Evolutionary conservation across 805 yeast species (phyloP).

Genomic region (Candida ipomoeae): DNA sequence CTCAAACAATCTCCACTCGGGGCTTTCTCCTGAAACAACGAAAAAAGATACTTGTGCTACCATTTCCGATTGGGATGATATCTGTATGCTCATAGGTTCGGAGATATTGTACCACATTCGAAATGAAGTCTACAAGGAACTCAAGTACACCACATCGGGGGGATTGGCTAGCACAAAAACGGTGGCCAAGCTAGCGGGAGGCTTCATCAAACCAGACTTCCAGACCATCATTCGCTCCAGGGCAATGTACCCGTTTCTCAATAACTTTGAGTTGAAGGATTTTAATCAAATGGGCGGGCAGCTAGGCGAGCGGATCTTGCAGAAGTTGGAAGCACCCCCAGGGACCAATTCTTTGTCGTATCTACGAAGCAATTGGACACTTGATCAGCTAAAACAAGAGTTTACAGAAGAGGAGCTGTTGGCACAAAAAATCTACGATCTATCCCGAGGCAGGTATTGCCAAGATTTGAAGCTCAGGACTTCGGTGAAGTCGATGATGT

Average conservation of each 20-base stretch:
- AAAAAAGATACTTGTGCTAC: not conserved
- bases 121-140: conserved; percentile 41
- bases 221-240: conserved; percentile 68
- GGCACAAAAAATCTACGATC: conserved; percentile 52
- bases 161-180: conserved; percentile 77
- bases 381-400: conserved; percentile 19
- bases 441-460: conserved; percentile 60
- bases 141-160: conserved; percentile 86
- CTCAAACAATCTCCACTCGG: not conserved
- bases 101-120: conserved; percentile 54
- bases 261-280: conserved; percentile 61
- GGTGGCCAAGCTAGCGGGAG: conserved; percentile 84
- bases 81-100: conserved; percentile 64
- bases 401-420: conserved; percentile 41
- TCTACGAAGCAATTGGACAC: conserved; percentile 48
- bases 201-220: conserved; percentile 75
- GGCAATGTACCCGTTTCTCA: conserved; percentile 50
- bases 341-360: conserved; percentile 41
- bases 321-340: conserved; percentile 49
- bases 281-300: conserved; percentile 93
- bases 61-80: conserved; percentile 69
- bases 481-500: conserved; percentile 80
- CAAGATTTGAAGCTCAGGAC: conserved; percentile 56
- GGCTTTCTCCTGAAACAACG: not conserved
- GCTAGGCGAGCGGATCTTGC: conserved; percentile 57